A percentile compares a stretch with the other conserved stretches of the same genome.
phyloP scores from a whole-genome alignment of 768 basidiomycete genomes.

The Boletales sp. region DNA sequence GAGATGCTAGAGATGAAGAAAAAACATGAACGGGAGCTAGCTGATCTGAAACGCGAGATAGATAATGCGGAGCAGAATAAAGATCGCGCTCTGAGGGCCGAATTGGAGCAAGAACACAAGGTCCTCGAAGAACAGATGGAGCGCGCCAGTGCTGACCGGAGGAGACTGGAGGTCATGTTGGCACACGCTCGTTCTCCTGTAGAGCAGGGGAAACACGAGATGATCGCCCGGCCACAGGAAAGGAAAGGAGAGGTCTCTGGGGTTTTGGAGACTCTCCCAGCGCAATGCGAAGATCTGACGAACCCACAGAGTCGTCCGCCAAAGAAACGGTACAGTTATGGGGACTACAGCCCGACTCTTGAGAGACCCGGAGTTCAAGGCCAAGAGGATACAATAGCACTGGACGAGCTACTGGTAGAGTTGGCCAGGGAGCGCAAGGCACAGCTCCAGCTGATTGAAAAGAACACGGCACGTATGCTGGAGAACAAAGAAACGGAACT shows the following conservation, averaged over 20 bases:
- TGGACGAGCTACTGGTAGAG: background rate
- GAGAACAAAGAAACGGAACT: background rate
- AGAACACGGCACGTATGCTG: background rate
- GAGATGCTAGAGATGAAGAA: slow-evolving; percentile 39
- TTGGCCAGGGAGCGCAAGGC: background rate
- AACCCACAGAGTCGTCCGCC: background rate
- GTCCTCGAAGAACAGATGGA: slow-evolving; percentile 1
- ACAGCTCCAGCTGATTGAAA: background rate
- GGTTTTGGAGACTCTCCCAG: background rate
- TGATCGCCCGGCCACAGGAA: background rate
- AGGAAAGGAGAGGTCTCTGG: background rate
- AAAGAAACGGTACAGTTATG: background rate
- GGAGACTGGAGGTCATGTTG: background rate
- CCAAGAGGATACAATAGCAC: background rate
- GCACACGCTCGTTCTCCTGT: background rate
- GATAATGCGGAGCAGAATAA: slow-evolving; percentile 30
- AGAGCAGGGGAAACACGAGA: background rate
- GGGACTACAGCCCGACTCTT: no score
- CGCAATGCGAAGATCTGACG: background rate
- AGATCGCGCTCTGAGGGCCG: background rate
- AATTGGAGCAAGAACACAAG: slow-evolving; percentile 4
- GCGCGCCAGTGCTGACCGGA: background rate
- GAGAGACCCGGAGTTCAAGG: background rate
- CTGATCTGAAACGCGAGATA: slow-evolving; percentile 38
- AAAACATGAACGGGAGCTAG: slow-evolving; percentile 38